phyloP scores from a whole-genome alignment of 495 filamentous ascomycete species.

The Aspergillus egyptiacus region DNA sequence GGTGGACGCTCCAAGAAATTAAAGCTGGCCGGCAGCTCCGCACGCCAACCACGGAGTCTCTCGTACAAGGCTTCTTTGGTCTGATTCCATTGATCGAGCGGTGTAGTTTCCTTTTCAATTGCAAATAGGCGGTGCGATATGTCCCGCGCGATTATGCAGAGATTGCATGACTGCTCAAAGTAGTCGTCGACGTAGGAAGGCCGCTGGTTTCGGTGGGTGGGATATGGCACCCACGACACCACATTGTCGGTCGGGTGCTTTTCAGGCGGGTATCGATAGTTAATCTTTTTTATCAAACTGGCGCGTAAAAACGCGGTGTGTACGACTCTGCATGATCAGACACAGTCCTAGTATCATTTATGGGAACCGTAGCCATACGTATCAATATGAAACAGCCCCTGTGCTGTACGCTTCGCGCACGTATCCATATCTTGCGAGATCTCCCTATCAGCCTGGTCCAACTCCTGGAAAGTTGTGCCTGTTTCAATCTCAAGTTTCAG shows the following conservation, averaged over 20 bases:
- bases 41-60: constrained; percentile 31
- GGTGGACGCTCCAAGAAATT: constrained; percentile 21
- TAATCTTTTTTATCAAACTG: constrained; percentile 34
- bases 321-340: constrained; percentile 25
- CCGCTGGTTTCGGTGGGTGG: constrained; percentile 29
- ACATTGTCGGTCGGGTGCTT: constrained; percentile 15
- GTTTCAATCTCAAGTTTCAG: too few relatives aligned
- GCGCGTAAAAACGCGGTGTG: constrained; percentile 40
- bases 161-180: constrained; percentile 36
- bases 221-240: constrained; percentile 35
- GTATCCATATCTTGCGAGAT: constrained; percentile 31
- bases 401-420: constrained; percentile 33
- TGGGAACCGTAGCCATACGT: constrained; percentile 27
- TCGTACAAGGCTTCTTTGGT: constrained; percentile 31
- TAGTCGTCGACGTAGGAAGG: constrained; percentile 32
- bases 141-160: constrained; percentile 39
- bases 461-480: too few relatives aligned
- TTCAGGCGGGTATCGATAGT: constrained; percentile 25
- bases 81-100: constrained; percentile 16
- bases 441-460: constrained; percentile 19
- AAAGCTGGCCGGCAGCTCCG: constrained; percentile 28
- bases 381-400: constrained; percentile 43
- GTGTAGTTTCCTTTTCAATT: constrained; percentile 2
- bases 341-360: not conserved
- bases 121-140: constrained; percentile 38